Evolutionary conservation across 2,329 filamentous ascomycete genomes (phyloP), one percentile per base, ranked within the genome.

Genomic region (Aspergillus sp.): DNA sequence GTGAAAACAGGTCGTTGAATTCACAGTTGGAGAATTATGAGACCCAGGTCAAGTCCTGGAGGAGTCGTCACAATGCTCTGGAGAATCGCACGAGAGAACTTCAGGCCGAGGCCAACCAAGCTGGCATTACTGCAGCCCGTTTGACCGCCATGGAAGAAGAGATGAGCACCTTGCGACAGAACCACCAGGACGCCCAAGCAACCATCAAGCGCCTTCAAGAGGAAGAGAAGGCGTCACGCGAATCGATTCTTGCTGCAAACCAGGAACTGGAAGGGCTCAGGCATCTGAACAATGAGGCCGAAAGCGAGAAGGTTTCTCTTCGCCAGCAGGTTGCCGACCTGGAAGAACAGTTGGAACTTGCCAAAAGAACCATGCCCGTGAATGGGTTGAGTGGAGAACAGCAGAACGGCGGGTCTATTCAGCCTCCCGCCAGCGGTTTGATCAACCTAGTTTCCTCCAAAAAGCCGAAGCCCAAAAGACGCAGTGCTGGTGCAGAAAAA

Each of bases 381-480:
- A 92, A 92, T 65, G 84, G 82, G 4, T 75, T 72, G 49, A 78
- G 78, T 56, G 82, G 81, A 63, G 89, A 92, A 49, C 70, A 87
- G 56, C 76, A 81, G 56, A 92, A 92, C 69, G 91, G 91, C 58
- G 78, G 77, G 53, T 73, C 77, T 55, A 74, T 76, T 52, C 81
- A 85, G 53, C 78, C 86, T 46, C 82, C 84, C 56, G 80, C 85
- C 31, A 90, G 84, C 72, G 93, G 92, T 47, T 86, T 99, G 63
- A 97, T 99, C 84, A 99, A 98, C 76, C 84, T 99, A 36, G 95
- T 99, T 26, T 91, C 94, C 2, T 94, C 92, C 53, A 98, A 98
- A 87, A 97, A 96, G 80, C 92, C 93, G 47, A 97, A 98, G 83
- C 85, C 76, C 1, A 80, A 81, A 65, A 72, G 95, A 71, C 87